phyloP scores from a whole-genome alignment of 495 filamentous ascomycete species.

The Penicillium parvum region DNA sequence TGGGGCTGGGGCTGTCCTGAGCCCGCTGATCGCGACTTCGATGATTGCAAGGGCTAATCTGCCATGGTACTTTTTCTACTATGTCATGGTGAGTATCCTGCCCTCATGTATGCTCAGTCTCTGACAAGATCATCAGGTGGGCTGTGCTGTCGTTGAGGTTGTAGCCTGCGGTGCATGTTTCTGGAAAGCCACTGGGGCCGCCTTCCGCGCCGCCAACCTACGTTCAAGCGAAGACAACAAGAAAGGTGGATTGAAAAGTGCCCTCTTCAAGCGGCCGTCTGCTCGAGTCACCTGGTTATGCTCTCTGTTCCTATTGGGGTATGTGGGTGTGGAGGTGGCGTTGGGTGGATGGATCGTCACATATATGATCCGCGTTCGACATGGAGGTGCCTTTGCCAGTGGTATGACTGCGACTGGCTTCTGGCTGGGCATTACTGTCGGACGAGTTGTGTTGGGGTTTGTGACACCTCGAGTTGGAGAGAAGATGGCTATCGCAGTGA shows the following conservation, averaged over 20 bases:
- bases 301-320: slow-evolving; percentile 70
- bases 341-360: slow-evolving; percentile 69
- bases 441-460: slow-evolving; percentile 57
- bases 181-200: slow-evolving; percentile 60
- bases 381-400: slow-evolving; percentile 50
- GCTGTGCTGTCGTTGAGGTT: slow-evolving; percentile 58
- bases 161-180: slow-evolving; percentile 53
- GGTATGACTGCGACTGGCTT: slow-evolving; percentile 64
- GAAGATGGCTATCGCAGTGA: slow-evolving; percentile 51
- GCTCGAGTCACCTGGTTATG: slow-evolving; percentile 68
- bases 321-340: slow-evolving; percentile 82
- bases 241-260: slow-evolving; percentile 51
- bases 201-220: slow-evolving; percentile 50
- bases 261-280: slow-evolving; percentile 44
- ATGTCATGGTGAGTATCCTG: slow-evolving; percentile 50
- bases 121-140: slow-evolving; percentile 42
- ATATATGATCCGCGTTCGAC: slow-evolving; percentile 58
- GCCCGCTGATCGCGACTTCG: slow-evolving; percentile 54
- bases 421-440: slow-evolving; percentile 62
- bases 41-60: slow-evolving; percentile 47
- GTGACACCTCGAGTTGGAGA: slow-evolving; percentile 59
- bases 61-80: slow-evolving; percentile 59
- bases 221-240: slow-evolving; percentile 25
- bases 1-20: slow-evolving; percentile 53
- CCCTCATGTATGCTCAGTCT: background rate